Evolutionary conservation across 805 yeast genomes (phyloP), one percentile per base, ranked within the genome.

Genomic region (Pichia insulana): DNA sequence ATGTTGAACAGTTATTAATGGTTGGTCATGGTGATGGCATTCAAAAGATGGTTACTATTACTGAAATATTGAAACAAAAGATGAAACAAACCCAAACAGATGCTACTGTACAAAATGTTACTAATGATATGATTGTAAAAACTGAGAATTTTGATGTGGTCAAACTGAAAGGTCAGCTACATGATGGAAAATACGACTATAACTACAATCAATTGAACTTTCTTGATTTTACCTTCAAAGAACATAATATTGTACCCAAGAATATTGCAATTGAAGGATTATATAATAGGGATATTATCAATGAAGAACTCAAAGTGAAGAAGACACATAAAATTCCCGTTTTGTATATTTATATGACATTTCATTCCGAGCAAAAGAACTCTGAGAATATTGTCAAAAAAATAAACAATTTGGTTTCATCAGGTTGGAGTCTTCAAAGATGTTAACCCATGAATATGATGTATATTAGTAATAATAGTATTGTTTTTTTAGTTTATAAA

Each of bases 11-110:
- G 2, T 34, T 58, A 7, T 3, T 43, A 6, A 41, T 58, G 11
- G 41, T 46, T 20, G 48, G 53, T 1, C 34, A 44, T 25, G 50
- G 50, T 20, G 56, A 52, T 30, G 46, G 47, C 1, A 52, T 58
- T 13, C 64, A 59, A 38, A 60, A 60, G 39, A 41, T 60, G 48
- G 41, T 61, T 6, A 52, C 61, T 2, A 46, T 61, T 7, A 43
- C 53, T 9, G 65, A 61, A 36, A 57, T 61, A 2, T 37, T 60
- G 27, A 61, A 61, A 42, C 60, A 58, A 37, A 56, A 56, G 39
- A 11, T 56, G 6, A 19, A 20, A 2, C 39, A 38, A 16, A 7
- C 19, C 9, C 33, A 42, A 7, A 33, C 31, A 11, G 20, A 39
- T 13, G 30, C 11, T 22, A 30, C 37, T 13, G 37, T 3, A 9